Evolutionary conservation across 148 eudicot species (phyloP).

Genomic region (Rhododendron kiyosumense): DNA sequence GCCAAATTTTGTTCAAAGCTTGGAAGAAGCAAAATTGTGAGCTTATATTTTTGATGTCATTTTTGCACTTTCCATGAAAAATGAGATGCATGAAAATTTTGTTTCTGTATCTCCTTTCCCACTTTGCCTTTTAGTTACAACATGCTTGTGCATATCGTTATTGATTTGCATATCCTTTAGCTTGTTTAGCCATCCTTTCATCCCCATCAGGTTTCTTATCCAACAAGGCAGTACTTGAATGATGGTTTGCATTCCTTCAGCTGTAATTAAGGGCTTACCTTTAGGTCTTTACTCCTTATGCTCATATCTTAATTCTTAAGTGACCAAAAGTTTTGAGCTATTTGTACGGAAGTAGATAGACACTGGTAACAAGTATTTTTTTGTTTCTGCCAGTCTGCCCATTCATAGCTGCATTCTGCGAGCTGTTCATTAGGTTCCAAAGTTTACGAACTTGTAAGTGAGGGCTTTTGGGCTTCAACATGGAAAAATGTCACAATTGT

Average conservation of each 20-base stretch:
- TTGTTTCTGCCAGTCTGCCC: neutral
- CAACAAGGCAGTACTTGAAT: neutral
- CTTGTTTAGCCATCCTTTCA: neutral
- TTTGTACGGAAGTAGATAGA: neutral
- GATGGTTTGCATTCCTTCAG: neutral
- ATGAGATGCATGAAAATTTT: neutral
- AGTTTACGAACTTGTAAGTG: neutral
- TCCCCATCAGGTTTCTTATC: neutral
- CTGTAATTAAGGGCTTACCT: neutral
- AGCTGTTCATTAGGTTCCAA: neutral
- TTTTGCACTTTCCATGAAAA: neutral
- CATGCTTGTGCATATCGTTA: neutral
- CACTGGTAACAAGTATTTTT: neutral
- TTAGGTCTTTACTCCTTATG: neutral
- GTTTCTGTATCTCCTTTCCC: neutral
- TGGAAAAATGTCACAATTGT: neutral
- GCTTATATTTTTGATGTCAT: slow-evolving; percentile 4
- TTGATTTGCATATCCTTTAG: neutral
- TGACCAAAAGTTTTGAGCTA: neutral
- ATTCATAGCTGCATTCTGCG: neutral
- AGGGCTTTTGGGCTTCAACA: neutral
- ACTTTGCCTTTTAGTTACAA: neutral
- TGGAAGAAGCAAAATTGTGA: slow-evolving; percentile 91
- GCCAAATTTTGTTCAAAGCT: slow-evolving; percentile 57
- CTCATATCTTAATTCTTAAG: neutral